These are phyloP conservation scores for Hypoxylon intermedium DNA, from an alignment of 495 filamentous ascomycete species.

Conservation along the genomic window DNA sequence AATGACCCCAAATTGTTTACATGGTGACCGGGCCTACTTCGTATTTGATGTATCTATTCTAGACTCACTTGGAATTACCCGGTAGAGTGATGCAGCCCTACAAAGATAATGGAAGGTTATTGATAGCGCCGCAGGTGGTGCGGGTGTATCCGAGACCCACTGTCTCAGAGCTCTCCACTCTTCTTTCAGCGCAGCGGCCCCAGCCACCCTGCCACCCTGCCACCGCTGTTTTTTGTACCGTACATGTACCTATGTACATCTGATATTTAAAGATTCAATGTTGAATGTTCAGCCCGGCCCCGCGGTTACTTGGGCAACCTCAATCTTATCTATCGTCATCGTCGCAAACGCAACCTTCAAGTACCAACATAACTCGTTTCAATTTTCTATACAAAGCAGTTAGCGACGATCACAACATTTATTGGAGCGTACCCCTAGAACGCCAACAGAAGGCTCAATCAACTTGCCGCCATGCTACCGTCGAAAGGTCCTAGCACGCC, in stretches of 20 bases:
- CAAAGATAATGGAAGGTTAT: too few species aligned
- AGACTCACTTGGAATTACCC: too few species aligned
- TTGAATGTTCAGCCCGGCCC: not conserved
- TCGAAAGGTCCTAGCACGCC: slow-evolving; percentile 35
- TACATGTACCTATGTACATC: too few species aligned
- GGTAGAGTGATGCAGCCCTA: not conserved
- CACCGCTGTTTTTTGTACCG: too few species aligned
- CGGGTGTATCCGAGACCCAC: not conserved
- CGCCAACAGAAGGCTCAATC: not conserved
- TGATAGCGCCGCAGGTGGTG: not conserved
- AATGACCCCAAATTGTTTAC: too few species aligned
- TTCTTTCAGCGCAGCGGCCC: not conserved
- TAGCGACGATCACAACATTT: not conserved
- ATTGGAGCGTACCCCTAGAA: not conserved
- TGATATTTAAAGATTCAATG: not conserved
- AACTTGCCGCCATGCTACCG: slow-evolving; percentile 25
- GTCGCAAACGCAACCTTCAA: not conserved
- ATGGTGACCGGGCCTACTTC: too few species aligned
- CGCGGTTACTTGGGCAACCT: not conserved
- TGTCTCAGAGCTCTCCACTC: not conserved
- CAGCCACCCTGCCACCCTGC: too few species aligned
- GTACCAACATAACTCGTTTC: not conserved
- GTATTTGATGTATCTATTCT: too few species aligned
- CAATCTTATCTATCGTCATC: not conserved
- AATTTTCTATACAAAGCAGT: not conserved